Evolutionary conservation across 257 asterid species (phyloP).

Genomic region (Marsdenia floribunda): DNA sequence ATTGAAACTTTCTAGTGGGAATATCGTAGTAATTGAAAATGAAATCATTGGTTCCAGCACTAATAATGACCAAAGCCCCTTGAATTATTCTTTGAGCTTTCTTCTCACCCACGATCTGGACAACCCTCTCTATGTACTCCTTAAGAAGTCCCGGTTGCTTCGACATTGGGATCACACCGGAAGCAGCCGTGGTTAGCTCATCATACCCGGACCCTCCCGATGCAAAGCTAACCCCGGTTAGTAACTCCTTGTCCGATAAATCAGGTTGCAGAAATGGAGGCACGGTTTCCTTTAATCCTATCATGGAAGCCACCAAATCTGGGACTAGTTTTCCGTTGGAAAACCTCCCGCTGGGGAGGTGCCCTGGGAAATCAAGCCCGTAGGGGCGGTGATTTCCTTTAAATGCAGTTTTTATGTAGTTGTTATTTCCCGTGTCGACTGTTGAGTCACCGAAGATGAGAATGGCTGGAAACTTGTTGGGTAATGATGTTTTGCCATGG

Average conservation of each 20-base stretch:
- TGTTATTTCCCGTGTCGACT: constrained; percentile 69
- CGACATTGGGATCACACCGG: constrained; percentile 48
- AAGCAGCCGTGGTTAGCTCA: constrained; percentile 43
- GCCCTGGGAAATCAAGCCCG: constrained; percentile 49
- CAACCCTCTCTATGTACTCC: constrained; percentile 34
- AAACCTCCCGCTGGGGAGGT: constrained; percentile 55
- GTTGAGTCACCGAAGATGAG: constrained; percentile 61
- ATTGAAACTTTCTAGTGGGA: constrained; percentile 52
- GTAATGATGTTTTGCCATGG: constrained; percentile 19
- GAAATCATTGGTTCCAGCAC: constrained; percentile 71
- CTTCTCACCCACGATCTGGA: constrained; percentile 35
- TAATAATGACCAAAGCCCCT: constrained; percentile 45
- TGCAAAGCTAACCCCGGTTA: constrained; percentile 69
- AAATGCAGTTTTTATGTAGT: constrained; percentile 44
- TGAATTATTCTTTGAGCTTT: constrained; percentile 29
- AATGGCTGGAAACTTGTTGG: constrained; percentile 41
- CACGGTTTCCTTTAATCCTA: constrained; percentile 52
- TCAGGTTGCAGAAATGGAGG: constrained; percentile 61
- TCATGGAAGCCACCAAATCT: constrained; percentile 50
- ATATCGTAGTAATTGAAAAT: constrained; percentile 55
- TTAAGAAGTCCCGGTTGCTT: constrained; percentile 36
- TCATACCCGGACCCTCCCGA: constrained; percentile 83
- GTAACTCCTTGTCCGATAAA: constrained; percentile 40
- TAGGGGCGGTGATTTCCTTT: constrained; percentile 61
- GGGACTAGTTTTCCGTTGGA: constrained; percentile 73